Conservation (phyloP, 768 basidiomycete species). For the Panaeolus papilionaceus region DNA sequence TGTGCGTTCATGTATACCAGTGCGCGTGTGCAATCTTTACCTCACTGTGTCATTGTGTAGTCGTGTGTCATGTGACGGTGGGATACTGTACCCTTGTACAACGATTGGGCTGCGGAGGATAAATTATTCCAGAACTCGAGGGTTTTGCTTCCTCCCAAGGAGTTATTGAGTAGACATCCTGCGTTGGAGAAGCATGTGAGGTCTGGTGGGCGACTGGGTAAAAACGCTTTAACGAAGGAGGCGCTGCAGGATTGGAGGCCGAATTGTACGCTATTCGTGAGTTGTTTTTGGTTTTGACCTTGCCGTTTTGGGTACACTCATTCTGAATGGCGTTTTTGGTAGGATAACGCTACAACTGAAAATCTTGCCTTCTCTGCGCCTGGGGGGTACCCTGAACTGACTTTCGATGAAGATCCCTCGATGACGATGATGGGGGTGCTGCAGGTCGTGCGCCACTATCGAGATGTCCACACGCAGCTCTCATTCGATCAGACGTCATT, state of each 20-base stretch:
- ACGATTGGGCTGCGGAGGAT: conserved; percentile 21
- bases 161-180: conserved; percentile 23
- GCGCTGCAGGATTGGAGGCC: conserved; percentile 25
- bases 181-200: conserved; percentile 13
- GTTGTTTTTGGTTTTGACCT: neutral
- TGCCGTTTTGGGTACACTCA: neutral
- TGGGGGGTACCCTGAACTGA: conserved; percentile 20
- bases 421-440: neutral
- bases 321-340: neutral
- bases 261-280: conserved; percentile 29
- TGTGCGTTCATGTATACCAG: too few species aligned
- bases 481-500: conserved; percentile 14
- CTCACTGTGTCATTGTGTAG: too few species aligned
- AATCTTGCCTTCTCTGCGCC: neutral
- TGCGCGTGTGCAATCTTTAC: too few species aligned
- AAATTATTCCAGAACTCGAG: conserved; percentile 19
- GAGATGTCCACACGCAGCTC: neutral
- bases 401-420: conserved; percentile 11
- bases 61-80: too few species aligned
- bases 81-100: conserved; percentile 21
- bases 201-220: neutral
- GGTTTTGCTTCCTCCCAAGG: conserved; percentile 26
- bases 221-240: conserved; percentile 19
- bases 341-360: neutral
- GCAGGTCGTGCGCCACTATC: neutral